Base-by-base conservation (phyloP, 805 yeast genomes). In the Ogataea henricii region DNA sequence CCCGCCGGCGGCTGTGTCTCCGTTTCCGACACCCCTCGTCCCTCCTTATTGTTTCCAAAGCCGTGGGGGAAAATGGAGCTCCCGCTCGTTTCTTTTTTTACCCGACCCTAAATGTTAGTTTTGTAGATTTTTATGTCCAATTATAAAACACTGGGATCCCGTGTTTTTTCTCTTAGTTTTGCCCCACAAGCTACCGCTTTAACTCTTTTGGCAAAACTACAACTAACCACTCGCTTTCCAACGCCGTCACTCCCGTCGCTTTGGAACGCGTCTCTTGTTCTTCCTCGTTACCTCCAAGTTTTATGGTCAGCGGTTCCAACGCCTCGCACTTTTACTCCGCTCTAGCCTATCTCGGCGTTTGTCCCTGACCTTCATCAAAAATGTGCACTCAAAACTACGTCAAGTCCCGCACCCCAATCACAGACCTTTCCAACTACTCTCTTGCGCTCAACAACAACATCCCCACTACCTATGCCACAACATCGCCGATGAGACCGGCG, bases 381-480 rank as follows among this genome's bases (percentile, higher is more conserved):
- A 59, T 60, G 63, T 60, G 63, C 49, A 58, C 60, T 12, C 60
- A 55, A 36, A 59, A 60, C 46, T 60, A 51, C 49, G 52, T 56
- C 35, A 57, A 57, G 41, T 55, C 63, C 29, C 58, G 53, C 37
- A 52, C 60, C 21, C 62, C 62, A 12, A 52, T 59, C 30, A 60
- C 67, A 18, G 70, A 66, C 39, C 56, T 66, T 23, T 59, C 63
- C 9, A 60, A 55, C 43, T 66, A 66, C 49, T 65, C 69, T 4
- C 51, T 66, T 14, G 45, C 58, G 10, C 56, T 54, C 40, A 63
- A 61, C 47, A 53, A 36, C 42, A 63, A 64, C 47, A 64, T 64
- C 25, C 68, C 68, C 25, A 63, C 58, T 12, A 43, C 53, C 25
- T 57, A 51, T 38, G 50, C 57, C 10, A 49, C 56, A 1, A 51